Percentiles rank a stretch among this genome's conserved stretches.
phyloP scores from a whole-genome alignment of 108 stramenopile genomes.

The Pseudonitzschia multistriata region DNA sequence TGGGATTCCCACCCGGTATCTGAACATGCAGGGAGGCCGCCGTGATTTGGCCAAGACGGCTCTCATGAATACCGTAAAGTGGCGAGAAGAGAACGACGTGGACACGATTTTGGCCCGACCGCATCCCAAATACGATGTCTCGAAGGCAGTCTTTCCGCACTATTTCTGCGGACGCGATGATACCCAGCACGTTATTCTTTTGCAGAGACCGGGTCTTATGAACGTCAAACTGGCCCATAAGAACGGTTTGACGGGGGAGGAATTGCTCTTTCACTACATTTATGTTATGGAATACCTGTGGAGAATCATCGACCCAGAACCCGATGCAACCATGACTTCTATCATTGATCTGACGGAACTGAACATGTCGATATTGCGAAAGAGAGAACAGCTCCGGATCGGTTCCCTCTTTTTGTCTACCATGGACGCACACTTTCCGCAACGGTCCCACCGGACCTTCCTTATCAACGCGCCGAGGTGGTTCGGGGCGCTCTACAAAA shows the following conservation, averaged over 20 bases:
- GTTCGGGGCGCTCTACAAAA: constrained; percentile 64
- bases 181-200: constrained; percentile 51
- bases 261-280: constrained; percentile 66
- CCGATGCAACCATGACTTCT: constrained; percentile 69
- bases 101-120: constrained; percentile 60
- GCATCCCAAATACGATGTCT: constrained; percentile 65
- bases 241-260: constrained; percentile 58
- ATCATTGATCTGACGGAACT: constrained; percentile 71
- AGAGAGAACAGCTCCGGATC: constrained; percentile 59
- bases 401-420: constrained; percentile 60
- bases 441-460: constrained; percentile 64
- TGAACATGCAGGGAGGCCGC: constrained; percentile 62
- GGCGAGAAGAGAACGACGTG: constrained; percentile 55
- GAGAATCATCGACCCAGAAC: constrained; percentile 65
- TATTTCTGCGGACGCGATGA: constrained; percentile 68
- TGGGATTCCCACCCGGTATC: constrained; percentile 64
- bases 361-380: constrained; percentile 42
- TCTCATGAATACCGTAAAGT: constrained; percentile 46
- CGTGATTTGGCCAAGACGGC: constrained; percentile 55
- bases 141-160: constrained; percentile 60
- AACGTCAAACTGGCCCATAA: constrained; percentile 46
- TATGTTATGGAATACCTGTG: constrained; percentile 79
- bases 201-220: constrained; percentile 52
- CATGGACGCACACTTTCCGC: constrained; percentile 73
- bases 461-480: constrained; percentile 77